Evolutionary conservation across 768 basidiomycete species (phyloP).

Genomic region (Baorangia bicolor): DNA sequence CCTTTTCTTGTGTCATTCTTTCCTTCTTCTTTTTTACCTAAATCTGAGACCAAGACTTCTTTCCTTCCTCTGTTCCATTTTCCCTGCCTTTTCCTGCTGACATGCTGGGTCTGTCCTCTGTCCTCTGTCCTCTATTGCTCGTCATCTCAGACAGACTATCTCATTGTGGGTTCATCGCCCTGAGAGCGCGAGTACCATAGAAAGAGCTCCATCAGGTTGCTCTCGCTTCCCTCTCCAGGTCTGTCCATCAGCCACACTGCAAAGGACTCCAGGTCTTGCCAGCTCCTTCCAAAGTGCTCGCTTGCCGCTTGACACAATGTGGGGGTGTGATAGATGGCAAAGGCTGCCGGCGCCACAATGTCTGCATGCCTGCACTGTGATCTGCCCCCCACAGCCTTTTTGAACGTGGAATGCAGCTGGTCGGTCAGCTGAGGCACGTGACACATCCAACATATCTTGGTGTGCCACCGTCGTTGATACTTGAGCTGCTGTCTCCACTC

Average conservation of each 20-base stretch:
- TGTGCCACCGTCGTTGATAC: slow-evolving; percentile 2
- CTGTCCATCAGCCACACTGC: not conserved
- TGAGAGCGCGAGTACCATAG: slow-evolving; percentile 11
- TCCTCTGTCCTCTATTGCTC: no score
- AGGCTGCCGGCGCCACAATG: not conserved
- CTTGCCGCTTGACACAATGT: not conserved
- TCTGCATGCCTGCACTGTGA: not conserved
- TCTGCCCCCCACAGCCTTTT: not conserved
- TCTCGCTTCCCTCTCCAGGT: not conserved
- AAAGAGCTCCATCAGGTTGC: slow-evolving; percentile 4
- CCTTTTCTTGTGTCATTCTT: no score
- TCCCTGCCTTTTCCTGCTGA: no score
- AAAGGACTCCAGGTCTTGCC: not conserved
- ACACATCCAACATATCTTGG: slow-evolving; percentile 7
- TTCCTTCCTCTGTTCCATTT: no score
- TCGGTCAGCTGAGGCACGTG: not conserved
- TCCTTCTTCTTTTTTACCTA: no score
- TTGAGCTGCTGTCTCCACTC: not conserved
- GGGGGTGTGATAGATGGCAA: not conserved
- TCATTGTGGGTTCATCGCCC: no score
- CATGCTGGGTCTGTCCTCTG: no score
- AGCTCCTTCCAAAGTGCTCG: not conserved
- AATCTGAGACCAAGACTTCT: no score
- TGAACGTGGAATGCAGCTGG: not conserved
- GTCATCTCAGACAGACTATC: no score